phyloP scores from a whole-genome alignment of 805 yeast species.

The Priceomyces carsonii region DNA sequence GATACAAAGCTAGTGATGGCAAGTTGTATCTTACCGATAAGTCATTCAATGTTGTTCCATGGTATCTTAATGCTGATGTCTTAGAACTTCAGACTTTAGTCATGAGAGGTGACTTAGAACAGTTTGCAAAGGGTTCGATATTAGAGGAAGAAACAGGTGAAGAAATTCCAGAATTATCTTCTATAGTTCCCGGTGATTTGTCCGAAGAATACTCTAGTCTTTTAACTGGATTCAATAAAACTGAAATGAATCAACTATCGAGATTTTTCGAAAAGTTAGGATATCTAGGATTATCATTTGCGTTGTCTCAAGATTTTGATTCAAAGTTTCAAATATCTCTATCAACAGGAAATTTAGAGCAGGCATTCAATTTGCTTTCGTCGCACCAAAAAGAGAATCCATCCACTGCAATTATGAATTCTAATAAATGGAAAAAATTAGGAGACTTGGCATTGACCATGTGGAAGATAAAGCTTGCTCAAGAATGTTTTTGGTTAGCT shows the following conservation, averaged over 20 bases:
- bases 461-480: constrained; percentile 83
- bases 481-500: constrained; percentile 74
- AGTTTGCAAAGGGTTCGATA: constrained; percentile 34
- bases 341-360: constrained; percentile 64
- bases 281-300: constrained; percentile 75
- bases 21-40: constrained; percentile 90
- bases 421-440: constrained; percentile 78
- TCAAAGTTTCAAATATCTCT: constrained; percentile 91
- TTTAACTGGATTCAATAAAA: constrained; percentile 61
- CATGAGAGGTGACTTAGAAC: constrained; percentile 90
- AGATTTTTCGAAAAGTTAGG: constrained; percentile 95
- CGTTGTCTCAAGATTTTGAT: constrained; percentile 82
- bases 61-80: constrained; percentile 79
- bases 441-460: constrained; percentile 82
- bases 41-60: constrained; percentile 78
- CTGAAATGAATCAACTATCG: constrained; percentile 75
- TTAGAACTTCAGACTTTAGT: constrained; percentile 95
- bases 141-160: constrained; percentile 41
- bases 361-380: constrained; percentile 59
- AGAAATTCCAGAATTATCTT: constrained; percentile 36
- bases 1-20: constrained; percentile 83
- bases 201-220: constrained; percentile 48
- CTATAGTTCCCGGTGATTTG: constrained; percentile 55
- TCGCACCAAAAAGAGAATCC: constrained; percentile 46
- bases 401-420: constrained; percentile 37